A percentile compares a stretch with the other conserved stretches of the same genome.
Evolutionary conservation across 1,284 basidiomycete genomes (phyloP).

Genomic region (Cutaneotrichosporon cutaneum): DNA sequence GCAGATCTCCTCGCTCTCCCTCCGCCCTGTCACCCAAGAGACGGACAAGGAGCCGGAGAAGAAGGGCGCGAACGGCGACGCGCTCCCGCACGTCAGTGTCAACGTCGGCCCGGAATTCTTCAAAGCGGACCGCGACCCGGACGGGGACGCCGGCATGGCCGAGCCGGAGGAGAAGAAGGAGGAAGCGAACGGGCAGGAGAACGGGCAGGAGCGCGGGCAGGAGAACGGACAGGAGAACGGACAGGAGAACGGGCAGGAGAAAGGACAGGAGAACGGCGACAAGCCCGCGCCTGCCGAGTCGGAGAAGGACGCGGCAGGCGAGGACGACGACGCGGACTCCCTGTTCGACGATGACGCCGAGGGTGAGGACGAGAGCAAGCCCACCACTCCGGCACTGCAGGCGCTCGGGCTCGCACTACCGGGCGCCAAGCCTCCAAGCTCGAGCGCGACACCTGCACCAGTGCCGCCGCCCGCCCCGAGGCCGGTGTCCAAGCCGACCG

Average conservation of each 20-base stretch:
- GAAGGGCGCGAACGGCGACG: slow-evolving; percentile 12
- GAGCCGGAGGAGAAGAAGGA: slow-evolving; percentile 28
- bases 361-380: slow-evolving; percentile 39
- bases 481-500: slow-evolving; percentile 11
- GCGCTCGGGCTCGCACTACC: slow-evolving; percentile 14
- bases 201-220: slow-evolving; percentile 27
- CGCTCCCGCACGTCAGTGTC: slow-evolving; percentile 29
- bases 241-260: slow-evolving; percentile 19
- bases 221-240: slow-evolving; percentile 19
- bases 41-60: slow-evolving; percentile 8
- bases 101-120: slow-evolving; percentile 42
- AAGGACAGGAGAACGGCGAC: slow-evolving; percentile 22
- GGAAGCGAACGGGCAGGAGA: slow-evolving; percentile 13
- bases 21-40: slow-evolving; percentile 61
- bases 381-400: slow-evolving; percentile 7
- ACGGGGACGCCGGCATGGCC: slow-evolving; percentile 8
- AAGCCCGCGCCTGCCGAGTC: neutral
- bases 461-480: slow-evolving; percentile 12
- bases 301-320: slow-evolving; percentile 8
- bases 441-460: slow-evolving; percentile 14
- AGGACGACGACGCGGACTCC: slow-evolving; percentile 32
- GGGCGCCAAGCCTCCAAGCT: slow-evolving; percentile 1
- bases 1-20: slow-evolving; percentile 77
- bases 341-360: slow-evolving; percentile 46
- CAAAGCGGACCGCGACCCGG: slow-evolving; percentile 23